Evolutionary conservation across 2,329 filamentous ascomycete genomes (phyloP).

Genomic region (Ceratocystis cubensis): DNA sequence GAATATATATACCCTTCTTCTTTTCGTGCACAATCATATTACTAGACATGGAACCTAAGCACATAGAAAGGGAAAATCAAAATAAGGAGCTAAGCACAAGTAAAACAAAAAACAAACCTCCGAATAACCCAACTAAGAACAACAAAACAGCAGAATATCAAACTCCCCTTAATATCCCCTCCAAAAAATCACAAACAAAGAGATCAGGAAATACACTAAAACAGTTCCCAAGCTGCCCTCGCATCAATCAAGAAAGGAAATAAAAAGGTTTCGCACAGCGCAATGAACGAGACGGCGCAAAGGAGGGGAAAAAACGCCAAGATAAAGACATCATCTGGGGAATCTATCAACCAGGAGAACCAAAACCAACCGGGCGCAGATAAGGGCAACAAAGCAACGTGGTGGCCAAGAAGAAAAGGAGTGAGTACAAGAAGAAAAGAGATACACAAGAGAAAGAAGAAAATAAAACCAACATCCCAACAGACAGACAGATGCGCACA

Average conservation of each 20-base stretch:
- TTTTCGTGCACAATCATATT: background rate
- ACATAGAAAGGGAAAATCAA: background rate
- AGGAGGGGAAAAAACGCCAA: constrained; percentile 6
- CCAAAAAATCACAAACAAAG: constrained; percentile 10
- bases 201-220: background rate
- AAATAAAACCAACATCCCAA: background rate
- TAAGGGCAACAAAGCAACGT: constrained; percentile 5
- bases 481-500: too few species aligned
- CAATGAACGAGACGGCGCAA: background rate
- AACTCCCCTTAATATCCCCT: background rate
- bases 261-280: background rate
- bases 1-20: too few species aligned
- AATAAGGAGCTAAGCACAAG: background rate
- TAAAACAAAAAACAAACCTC: background rate
- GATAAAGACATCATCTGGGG: constrained; percentile 15
- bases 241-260: background rate
- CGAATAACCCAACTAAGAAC: constrained; percentile 9
- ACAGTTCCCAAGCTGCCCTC: background rate
- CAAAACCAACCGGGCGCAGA: constrained; percentile 4
- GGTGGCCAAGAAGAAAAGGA: constrained; percentile 22
- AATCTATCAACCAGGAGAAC: constrained; percentile 10
- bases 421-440: constrained; percentile 13
- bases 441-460: constrained; percentile 18
- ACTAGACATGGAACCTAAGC: background rate
- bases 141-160: constrained; percentile 10